phyloP scores from a whole-genome alignment of 1,284 basidiomycete species.

The Hemileia vastatrix region DNA sequence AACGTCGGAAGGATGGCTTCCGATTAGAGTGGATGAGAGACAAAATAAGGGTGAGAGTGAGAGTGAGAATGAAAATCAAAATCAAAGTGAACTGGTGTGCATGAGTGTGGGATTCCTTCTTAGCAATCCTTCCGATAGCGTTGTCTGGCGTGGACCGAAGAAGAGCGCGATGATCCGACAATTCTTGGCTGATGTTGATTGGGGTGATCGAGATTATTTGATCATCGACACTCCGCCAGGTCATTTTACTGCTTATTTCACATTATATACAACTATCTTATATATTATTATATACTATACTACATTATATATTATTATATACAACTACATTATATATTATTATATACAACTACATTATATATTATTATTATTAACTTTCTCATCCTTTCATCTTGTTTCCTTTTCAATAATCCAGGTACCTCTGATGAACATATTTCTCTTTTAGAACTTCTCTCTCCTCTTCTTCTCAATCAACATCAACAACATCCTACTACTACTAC shows the following conservation, averaged over 20 bases:
- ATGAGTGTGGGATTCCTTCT: slow-evolving; percentile 97
- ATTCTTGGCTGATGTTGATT: slow-evolving; percentile 88
- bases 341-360: no score
- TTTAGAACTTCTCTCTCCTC: slow-evolving; percentile 80
- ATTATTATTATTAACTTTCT: neutral
- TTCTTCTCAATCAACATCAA: slow-evolving; percentile 40
- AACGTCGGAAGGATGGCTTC: slow-evolving; percentile 93
- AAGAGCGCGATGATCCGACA: slow-evolving; percentile 99
- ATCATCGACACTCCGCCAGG: slow-evolving; percentile 96
- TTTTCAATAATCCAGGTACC: slow-evolving; percentile 51
- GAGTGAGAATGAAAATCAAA: slow-evolving; percentile 17
- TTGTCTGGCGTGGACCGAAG: slow-evolving; percentile 98
- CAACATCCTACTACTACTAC: slow-evolving; percentile 6
- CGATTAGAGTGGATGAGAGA: slow-evolving; percentile 57
- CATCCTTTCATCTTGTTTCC: neutral
- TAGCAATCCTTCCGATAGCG: slow-evolving; percentile 77
- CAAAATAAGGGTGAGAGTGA: neutral
- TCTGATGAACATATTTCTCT: slow-evolving; percentile 97
- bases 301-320: no score
- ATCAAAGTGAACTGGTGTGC: slow-evolving; percentile 55
- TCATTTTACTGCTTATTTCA: slow-evolving; percentile 46
- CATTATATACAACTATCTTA: no score
- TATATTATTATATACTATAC: no score
- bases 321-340: no score
- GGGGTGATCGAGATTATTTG: slow-evolving; percentile 93